Evolutionary conservation across 257 asterid species (phyloP).

Genomic region (Gentiana dahurica): DNA sequence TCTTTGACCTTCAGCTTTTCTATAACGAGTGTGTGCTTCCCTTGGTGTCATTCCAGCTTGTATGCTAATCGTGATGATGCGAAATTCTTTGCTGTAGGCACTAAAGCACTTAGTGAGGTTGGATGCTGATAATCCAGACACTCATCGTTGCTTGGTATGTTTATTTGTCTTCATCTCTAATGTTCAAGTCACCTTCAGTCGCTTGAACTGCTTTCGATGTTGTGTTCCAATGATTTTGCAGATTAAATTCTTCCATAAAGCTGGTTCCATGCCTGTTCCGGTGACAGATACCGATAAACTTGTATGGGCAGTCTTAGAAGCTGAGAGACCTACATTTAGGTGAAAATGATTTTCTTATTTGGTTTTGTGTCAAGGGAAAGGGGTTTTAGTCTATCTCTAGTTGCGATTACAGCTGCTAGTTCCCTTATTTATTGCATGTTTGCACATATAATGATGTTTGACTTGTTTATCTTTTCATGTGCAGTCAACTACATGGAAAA

Average conservation of each 20-base stretch:
- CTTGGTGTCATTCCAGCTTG: background rate
- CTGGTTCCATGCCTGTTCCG: slow-evolving; percentile 61
- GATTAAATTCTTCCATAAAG: slow-evolving; percentile 76
- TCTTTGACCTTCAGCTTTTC: background rate
- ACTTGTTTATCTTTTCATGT: slow-evolving; percentile 8
- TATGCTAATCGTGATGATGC: background rate
- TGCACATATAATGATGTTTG: background rate
- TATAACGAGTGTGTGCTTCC: background rate
- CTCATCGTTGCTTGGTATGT: slow-evolving; percentile 85
- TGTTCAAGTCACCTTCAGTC: background rate
- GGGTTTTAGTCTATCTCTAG: background rate
- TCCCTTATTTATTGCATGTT: slow-evolving; percentile 1
- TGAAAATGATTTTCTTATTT: slow-evolving; percentile 9
- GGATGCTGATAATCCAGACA: slow-evolving; percentile 68
- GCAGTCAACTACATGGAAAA: slow-evolving; percentile 73
- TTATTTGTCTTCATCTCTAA: background rate
- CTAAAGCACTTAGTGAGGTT: slow-evolving; percentile 69
- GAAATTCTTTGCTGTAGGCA: slow-evolving; percentile 46
- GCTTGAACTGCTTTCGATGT: slow-evolving; percentile 2
- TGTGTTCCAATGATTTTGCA: slow-evolving; percentile 20
- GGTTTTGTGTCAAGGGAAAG: background rate
- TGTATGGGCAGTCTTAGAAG: slow-evolving; percentile 74
- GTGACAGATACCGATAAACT: slow-evolving; percentile 64
- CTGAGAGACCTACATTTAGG: slow-evolving; percentile 71
- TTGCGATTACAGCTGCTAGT: background rate